phyloP scores from a whole-genome alignment of 1,284 basidiomycete genomes.

The Sanguinoderma infundibulare region DNA sequence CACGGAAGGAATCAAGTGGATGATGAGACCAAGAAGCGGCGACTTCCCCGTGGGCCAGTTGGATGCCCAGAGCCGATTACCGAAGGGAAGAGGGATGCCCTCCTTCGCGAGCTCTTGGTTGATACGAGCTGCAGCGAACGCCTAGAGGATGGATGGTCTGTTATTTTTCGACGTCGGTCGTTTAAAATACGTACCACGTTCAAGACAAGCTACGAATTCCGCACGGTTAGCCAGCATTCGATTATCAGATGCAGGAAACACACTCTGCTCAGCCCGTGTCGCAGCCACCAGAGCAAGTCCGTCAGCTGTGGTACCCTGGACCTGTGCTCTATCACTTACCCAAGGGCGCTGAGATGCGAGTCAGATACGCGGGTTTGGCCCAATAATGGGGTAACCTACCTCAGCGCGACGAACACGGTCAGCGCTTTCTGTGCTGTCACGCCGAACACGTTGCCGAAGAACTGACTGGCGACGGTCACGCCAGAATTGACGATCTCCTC shows the following conservation, averaged over 20 bases:
- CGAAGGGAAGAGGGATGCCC: constrained; percentile 56
- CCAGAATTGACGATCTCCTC: constrained; percentile 61
- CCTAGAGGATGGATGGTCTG: constrained; percentile 13
- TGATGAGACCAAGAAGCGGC: constrained; percentile 62
- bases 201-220: constrained; percentile 31
- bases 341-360: constrained; percentile 25
- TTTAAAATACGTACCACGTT: constrained; percentile 28
- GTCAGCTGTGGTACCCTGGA: neutral
- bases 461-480: constrained; percentile 66
- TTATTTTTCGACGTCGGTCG: neutral
- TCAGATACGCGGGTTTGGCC: neutral
- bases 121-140: constrained; percentile 34
- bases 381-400: constrained; percentile 12
- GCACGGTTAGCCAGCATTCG: neutral
- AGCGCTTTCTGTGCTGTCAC: constrained; percentile 61
- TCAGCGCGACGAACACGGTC: constrained; percentile 63
- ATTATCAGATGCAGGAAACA: constrained; percentile 42
- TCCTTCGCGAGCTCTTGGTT: constrained; percentile 49
- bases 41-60: constrained; percentile 67
- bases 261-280: constrained; percentile 6
- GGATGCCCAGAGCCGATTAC: constrained; percentile 67
- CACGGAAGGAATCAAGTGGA: constrained; percentile 60
- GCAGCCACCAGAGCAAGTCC: no score
- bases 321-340: constrained; percentile 31
- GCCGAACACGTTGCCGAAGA: constrained; percentile 73